Percentiles rank a stretch among this genome's conserved stretches.
These are phyloP conservation scores for Brasilioporus rufonigricans DNA, from an alignment of 768 basidiomycete species.

Conservation along the genomic window DNA sequence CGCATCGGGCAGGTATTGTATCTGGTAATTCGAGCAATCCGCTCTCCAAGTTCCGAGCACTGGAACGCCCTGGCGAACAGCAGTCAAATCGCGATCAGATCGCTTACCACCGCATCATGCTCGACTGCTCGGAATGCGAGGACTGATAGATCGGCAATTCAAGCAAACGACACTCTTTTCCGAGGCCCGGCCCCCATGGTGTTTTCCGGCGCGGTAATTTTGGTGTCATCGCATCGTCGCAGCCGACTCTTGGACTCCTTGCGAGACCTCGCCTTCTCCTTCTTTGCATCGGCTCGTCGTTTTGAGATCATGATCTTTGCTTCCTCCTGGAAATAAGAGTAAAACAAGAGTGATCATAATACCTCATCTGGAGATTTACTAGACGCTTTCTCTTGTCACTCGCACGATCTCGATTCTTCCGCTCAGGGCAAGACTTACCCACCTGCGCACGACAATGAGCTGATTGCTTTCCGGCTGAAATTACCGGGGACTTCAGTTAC, in stretches of 20 bases:
- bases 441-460: constrained; percentile 25
- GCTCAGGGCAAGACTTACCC: constrained; percentile 27
- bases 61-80: constrained; percentile 7
- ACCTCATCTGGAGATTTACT: constrained; percentile 30
- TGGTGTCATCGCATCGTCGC: constrained; percentile 11
- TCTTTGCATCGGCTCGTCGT: constrained; percentile 37
- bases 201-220: constrained; percentile 9
- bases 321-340: constrained; percentile 36
- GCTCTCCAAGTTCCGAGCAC: constrained; percentile 6
- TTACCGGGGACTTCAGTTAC: constrained; percentile 21
- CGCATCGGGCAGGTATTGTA: constrained; percentile 15
- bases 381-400: constrained; percentile 38
- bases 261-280: constrained; percentile 36
- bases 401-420: constrained; percentile 23
- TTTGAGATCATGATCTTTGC: constrained; percentile 39
- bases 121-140: constrained; percentile 19
- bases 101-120: constrained; percentile 10
- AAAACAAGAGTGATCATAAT: constrained; percentile 10
- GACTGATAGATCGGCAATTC: constrained; percentile 18
- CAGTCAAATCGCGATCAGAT: constrained; percentile 25
- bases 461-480: constrained; percentile 17
- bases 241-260: constrained; percentile 21
- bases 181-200: constrained; percentile 21
- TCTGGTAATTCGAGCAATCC: constrained; percentile 13
- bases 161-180: constrained; percentile 35